These are phyloP conservation scores for Penicillium parvum DNA, from an alignment of 495 filamentous ascomycete genomes.

Conservation along the genomic window DNA sequence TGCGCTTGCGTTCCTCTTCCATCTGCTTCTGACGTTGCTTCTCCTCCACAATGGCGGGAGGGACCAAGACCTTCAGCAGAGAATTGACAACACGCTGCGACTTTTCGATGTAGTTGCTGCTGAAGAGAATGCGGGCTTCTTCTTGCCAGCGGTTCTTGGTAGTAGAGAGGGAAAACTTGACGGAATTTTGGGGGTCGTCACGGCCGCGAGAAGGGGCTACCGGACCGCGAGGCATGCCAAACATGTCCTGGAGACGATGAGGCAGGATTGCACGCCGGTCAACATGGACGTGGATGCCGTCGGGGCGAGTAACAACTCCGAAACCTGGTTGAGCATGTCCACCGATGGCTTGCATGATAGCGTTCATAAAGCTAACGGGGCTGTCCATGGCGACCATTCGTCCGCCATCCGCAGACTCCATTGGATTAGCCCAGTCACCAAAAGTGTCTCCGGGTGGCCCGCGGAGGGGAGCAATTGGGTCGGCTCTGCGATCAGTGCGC, in stretches of 20 bases:
- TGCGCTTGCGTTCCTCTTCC: constrained; percentile 46
- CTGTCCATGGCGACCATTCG: constrained; percentile 52
- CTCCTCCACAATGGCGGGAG: constrained; percentile 76
- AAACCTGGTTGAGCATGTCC: constrained; percentile 47
- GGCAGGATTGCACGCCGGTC: constrained; percentile 47
- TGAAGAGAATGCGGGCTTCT: constrained; percentile 84
- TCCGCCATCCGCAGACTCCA: constrained; percentile 45
- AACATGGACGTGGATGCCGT: constrained; percentile 56
- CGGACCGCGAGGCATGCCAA: constrained; percentile 47
- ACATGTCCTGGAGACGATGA: constrained; percentile 54
- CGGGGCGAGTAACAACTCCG: constrained; percentile 53
- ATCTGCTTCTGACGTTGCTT: constrained; percentile 52
- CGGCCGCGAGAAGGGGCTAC: constrained; percentile 40
- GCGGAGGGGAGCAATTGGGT: constrained; percentile 28
- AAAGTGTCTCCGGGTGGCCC: constrained; percentile 32
- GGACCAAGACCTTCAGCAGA: constrained; percentile 71
- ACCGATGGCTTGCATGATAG: constrained; percentile 55
- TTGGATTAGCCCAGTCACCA: constrained; percentile 54
- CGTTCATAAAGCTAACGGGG: constrained; percentile 59
- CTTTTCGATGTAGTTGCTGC: constrained; percentile 61
- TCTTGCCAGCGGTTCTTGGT: constrained; percentile 82
- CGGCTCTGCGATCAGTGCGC: constrained; percentile 38
- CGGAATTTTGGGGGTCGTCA: constrained; percentile 60
- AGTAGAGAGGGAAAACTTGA: constrained; percentile 63
- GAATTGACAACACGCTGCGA: constrained; percentile 64